These are phyloP conservation scores for Dictyostelium purpureum DNA, from an alignment of 78 protist species.

Conservation along the genomic window DNA sequence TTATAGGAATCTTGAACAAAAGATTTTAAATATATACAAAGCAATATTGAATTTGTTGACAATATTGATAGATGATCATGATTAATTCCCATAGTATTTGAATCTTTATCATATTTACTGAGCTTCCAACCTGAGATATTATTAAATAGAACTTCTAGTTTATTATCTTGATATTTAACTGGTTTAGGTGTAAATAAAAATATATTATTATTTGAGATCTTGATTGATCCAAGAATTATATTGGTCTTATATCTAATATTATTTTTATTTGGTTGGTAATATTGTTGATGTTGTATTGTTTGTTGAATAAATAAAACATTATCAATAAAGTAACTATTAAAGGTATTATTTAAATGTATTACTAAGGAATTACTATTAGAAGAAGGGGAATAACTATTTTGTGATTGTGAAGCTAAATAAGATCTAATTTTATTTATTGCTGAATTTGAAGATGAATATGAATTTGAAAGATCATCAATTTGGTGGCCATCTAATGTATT, in stretches of 20 bases:
- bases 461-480: neutral
- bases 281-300: constrained; percentile 4
- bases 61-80: constrained; percentile 10
- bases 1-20: constrained; percentile 6
- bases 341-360: no score
- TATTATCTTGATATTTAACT: neutral
- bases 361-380: no score
- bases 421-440: neutral
- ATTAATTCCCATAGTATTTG: neutral
- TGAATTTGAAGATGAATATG: neutral
- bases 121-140: constrained; percentile 44
- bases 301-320: neutral
- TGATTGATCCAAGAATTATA: neutral
- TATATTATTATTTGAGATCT: neutral
- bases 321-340: neutral
- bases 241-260: neutral
- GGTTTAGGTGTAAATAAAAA: neutral
- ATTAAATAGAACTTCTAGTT: neutral
- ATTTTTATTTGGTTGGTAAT: neutral
- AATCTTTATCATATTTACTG: neutral
- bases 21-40: neutral
- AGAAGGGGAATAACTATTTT: no score
- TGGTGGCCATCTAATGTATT: constrained; percentile 29
- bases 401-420: neutral
- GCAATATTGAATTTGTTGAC: neutral